A percentile compares a stretch with the other conserved stretches of the same genome.
Evolutionary conservation across 768 basidiomycete genomes (phyloP).

Genomic region (Lyophyllum semitale): DNA sequence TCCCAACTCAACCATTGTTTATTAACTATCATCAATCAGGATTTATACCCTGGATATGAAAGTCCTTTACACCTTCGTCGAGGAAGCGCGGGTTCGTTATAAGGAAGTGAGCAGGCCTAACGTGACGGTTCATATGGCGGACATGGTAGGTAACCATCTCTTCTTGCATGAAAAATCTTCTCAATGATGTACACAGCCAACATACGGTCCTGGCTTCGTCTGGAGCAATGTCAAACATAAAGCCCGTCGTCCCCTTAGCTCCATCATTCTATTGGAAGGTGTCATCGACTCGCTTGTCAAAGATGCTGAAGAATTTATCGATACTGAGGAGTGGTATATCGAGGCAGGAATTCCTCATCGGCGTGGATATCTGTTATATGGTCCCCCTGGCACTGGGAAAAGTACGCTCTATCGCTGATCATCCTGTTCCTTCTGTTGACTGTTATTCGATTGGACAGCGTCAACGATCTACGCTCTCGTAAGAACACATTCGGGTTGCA

Average conservation of each 20-base stretch:
- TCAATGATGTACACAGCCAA: constrained; percentile 25
- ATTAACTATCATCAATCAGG: constrained; percentile 19
- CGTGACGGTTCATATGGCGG: constrained; percentile 35
- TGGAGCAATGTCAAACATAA: constrained; percentile 53
- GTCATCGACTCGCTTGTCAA: constrained; percentile 46
- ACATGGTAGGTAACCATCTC: constrained; percentile 23
- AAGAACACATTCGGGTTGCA: constrained; percentile 4
- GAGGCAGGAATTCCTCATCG: constrained; percentile 59
- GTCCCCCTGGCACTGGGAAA: constrained; percentile 65
- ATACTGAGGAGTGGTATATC: constrained; percentile 57
- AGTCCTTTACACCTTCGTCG: constrained; percentile 34
- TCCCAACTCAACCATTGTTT: neutral
- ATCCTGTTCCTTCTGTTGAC: constrained; percentile 31
- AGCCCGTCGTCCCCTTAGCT: constrained; percentile 49
- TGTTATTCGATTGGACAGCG: constrained; percentile 30
- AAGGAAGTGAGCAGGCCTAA: constrained; percentile 34
- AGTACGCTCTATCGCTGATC: constrained; percentile 33
- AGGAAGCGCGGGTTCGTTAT: constrained; percentile 35
- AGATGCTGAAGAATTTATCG: constrained; percentile 55
- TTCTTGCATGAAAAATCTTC: neutral
- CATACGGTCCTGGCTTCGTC: constrained; percentile 35
- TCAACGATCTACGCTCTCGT: constrained; percentile 58
- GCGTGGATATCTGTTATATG: constrained; percentile 57
- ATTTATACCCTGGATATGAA: constrained; percentile 42
- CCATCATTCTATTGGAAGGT: constrained; percentile 52